Conservation (phyloP, 352 stramenopile genomes). For the Globisporangium lucens region DNA sequence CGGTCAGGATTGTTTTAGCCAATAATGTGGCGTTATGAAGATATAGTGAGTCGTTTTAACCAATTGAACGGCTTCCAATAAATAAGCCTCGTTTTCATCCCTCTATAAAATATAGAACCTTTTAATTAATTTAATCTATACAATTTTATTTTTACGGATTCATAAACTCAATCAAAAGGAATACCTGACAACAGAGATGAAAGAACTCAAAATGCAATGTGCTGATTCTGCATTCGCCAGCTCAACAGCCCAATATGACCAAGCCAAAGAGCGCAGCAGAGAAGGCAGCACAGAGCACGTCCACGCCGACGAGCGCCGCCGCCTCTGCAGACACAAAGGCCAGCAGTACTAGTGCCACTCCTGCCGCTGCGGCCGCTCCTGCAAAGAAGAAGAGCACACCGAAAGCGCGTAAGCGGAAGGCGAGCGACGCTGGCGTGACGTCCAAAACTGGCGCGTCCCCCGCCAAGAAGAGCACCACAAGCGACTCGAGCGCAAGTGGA, state of each 20-base stretch:
- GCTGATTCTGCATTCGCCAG: neutral
- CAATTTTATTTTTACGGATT: neutral
- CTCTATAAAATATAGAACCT: neutral
- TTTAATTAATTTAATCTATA: neutral
- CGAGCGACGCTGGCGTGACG: conserved; percentile 43
- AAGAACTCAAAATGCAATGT: neutral
- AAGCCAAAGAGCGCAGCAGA: conserved; percentile 23
- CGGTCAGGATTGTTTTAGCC: neutral
- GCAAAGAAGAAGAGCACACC: conserved; percentile 72
- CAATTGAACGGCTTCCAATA: neutral
- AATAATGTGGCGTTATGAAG: neutral
- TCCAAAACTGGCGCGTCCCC: conserved; percentile 32
- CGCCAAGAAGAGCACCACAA: conserved; percentile 31
- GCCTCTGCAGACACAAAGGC: neutral
- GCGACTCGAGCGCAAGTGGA: conserved; percentile 10
- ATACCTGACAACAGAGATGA: neutral
- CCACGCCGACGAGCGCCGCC: neutral
- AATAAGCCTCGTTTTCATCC: neutral
- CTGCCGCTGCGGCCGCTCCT: conserved; percentile 2
- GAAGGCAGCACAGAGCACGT: conserved; percentile 7
- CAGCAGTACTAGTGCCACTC: conserved; percentile 9
- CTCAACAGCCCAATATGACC: conserved; percentile 22
- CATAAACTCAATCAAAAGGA: neutral
- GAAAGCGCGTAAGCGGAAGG: conserved; percentile 75
- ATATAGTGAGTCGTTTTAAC: neutral